Base-by-base conservation (phyloP, 2,329 filamentous ascomycete genomes). In the Xylaria digitata region DNA sequence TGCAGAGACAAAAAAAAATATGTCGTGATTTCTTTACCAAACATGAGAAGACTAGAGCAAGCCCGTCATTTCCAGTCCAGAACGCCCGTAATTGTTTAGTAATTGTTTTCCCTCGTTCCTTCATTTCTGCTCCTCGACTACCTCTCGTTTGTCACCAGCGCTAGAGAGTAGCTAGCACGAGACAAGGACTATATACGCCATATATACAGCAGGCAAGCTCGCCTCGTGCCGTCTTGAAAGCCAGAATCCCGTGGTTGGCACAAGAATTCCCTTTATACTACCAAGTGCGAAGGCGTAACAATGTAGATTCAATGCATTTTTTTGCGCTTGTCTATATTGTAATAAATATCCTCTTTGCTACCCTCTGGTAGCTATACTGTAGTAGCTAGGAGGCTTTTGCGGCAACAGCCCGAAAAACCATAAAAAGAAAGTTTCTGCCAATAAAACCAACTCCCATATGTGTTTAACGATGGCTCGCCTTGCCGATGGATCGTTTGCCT, bases 401-500 rank as follows among this genome's bases (percentile, higher is more conserved):
- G 34, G 11, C n/a, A 55, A n/a, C 21, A 15, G 15, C 48, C n/a
- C 42, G 2, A 32, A 45, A 45, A 13, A 6, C 32, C n/a, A n/a
- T n/a, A 46, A 42, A 40, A 42, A 40, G 23, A 19, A 66, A 5
- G 13, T 49, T 34, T 13, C 7, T 34, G 5, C n/a, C 11, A 37
- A 3, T 30, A 7, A 1, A n/a, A 11, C 15, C 17, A 49, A 49
- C 37, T 40, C 49, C 49, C 37, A n/a, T 13, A 9, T 45, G 23
- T 21, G 15, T 30, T 84, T 85, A 92, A 79, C 90, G 88, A 73
- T 90, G 88, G 75, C 87, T 83, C 65, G 93, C 95, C 86, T 96
- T 97, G 81, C 96, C 95, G 78, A 97, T 94, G 70, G 92, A 91
- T 80, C 96, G 91, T 87, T 98, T 99, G 76, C 96, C 96, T 68